Percentiles rank a stretch among this genome's conserved stretches.
These are phyloP conservation scores for Collybiopsis luxurians DNA, from an alignment of 768 basidiomycete genomes.

Conservation along the genomic window DNA sequence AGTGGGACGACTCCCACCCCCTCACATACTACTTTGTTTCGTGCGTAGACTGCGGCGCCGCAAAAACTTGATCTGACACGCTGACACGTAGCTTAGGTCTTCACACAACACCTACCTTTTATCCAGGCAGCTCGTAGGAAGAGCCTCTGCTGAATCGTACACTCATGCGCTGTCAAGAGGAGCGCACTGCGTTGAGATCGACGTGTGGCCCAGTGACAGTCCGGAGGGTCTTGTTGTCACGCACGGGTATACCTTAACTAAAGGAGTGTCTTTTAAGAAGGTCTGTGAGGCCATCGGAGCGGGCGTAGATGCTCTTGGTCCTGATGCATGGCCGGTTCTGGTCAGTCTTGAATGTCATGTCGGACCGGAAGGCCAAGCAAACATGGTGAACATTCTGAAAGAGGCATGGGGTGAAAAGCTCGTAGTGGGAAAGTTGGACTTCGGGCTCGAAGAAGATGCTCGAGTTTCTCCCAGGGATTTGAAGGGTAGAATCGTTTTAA, in stretches of 20 bases:
- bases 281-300: constrained; percentile 52
- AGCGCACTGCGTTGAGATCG: constrained; percentile 64
- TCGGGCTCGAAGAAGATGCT: constrained; percentile 25
- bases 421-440: constrained; percentile 33
- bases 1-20: constrained; percentile 27
- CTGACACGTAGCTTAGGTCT: constrained; percentile 32
- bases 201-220: constrained; percentile 53
- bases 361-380: constrained; percentile 42
- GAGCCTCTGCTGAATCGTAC: constrained; percentile 51
- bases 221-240: constrained; percentile 53
- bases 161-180: constrained; percentile 48
- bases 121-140: constrained; percentile 53
- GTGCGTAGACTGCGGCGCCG: too few species aligned
- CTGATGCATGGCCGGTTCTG: constrained; percentile 52
- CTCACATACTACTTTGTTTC: constrained; percentile 37
- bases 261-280: constrained; percentile 45
- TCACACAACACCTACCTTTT: constrained; percentile 70
- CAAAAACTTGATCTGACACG: neutral
- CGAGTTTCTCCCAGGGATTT: constrained; percentile 43
- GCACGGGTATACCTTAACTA: constrained; percentile 58
- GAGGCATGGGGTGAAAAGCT: constrained; percentile 52
- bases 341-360: constrained; percentile 67
- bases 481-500: constrained; percentile 52
- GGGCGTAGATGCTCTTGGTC: constrained; percentile 28
- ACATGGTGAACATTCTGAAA: constrained; percentile 52